Evolutionary conservation across 768 basidiomycete genomes (phyloP).

Genomic region (Austroboletus eburneus): DNA sequence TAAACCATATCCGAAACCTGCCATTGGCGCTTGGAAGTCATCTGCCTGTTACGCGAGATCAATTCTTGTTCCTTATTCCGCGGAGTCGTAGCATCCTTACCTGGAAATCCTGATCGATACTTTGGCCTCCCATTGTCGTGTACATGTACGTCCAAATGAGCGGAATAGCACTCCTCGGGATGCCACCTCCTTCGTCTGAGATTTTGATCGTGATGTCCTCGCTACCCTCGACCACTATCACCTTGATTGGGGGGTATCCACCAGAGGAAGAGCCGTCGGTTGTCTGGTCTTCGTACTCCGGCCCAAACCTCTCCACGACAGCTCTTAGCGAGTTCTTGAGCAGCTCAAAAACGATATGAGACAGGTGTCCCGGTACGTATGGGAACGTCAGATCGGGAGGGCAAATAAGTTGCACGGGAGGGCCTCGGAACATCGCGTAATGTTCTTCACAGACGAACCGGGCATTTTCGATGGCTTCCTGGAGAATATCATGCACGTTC

Average conservation of each 20-base stretch:
- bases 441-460: conserved; percentile 94
- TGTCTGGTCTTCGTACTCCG: conserved; percentile 58
- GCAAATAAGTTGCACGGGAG: conserved; percentile 95
- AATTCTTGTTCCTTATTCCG: not conserved
- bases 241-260: conserved; percentile 25
- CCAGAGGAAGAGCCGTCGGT: not conserved
- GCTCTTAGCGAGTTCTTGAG: conserved; percentile 97
- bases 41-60: conserved; percentile 43
- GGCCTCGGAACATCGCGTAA: conserved; percentile 92
- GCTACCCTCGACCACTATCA: conserved; percentile 87
- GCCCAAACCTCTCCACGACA: conserved; percentile 89
- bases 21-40: conserved; percentile 98
- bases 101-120: conserved; percentile 72
- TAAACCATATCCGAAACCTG: conserved; percentile 93
- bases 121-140: conserved; percentile 74
- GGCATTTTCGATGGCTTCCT: conserved; percentile 98
- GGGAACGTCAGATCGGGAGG: conserved; percentile 81
- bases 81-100: conserved; percentile 18
- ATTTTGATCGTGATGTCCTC: conserved; percentile 99
- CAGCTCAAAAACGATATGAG: conserved; percentile 95
- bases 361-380: conserved; percentile 95
- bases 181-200: conserved; percentile 92
- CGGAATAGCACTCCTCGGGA: conserved; percentile 80
- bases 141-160: conserved; percentile 99
- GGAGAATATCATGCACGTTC: conserved; percentile 95